phyloP scores from a whole-genome alignment of 352 stramenopile species.

The Phytophthora crassamura region DNA sequence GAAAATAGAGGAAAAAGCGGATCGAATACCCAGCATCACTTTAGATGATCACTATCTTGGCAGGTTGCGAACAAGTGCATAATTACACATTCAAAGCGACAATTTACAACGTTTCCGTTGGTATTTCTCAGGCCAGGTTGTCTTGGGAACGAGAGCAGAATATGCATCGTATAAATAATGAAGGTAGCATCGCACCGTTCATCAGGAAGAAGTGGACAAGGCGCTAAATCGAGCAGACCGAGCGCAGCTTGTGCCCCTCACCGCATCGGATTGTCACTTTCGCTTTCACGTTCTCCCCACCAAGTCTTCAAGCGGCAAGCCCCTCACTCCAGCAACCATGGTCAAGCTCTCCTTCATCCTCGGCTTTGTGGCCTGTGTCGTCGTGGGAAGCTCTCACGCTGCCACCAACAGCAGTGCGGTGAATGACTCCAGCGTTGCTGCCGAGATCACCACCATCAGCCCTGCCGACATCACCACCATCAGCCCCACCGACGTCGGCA shows the following conservation, averaged over 20 bases:
- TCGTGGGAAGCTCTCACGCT: conserved; percentile 4
- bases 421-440: background rate
- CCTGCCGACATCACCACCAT: background rate
- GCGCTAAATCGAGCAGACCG: conserved; percentile 1
- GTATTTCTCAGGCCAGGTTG: background rate
- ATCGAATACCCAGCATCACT: too few relatives aligned
- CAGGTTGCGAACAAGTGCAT: too few relatives aligned
- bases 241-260: background rate
- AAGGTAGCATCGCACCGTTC: conserved; percentile 2
- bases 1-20: too few relatives aligned
- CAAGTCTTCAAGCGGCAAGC: background rate
- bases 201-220: background rate
- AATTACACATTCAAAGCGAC: too few relatives aligned
- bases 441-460: background rate
- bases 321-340: conserved; percentile 11
- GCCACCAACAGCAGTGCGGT: conserved; percentile 2
- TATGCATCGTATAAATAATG: conserved; percentile 4
- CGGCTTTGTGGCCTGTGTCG: background rate
- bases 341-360: conserved; percentile 33
- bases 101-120: background rate
- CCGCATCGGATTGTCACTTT: conserved; percentile 9
- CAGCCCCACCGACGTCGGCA: background rate
- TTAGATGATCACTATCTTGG: too few relatives aligned
- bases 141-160: background rate
- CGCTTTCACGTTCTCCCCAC: conserved; percentile 1